Base-by-base conservation (phyloP, 2,329 filamentous ascomycete species). In the Aspergillus sp. region DNA sequence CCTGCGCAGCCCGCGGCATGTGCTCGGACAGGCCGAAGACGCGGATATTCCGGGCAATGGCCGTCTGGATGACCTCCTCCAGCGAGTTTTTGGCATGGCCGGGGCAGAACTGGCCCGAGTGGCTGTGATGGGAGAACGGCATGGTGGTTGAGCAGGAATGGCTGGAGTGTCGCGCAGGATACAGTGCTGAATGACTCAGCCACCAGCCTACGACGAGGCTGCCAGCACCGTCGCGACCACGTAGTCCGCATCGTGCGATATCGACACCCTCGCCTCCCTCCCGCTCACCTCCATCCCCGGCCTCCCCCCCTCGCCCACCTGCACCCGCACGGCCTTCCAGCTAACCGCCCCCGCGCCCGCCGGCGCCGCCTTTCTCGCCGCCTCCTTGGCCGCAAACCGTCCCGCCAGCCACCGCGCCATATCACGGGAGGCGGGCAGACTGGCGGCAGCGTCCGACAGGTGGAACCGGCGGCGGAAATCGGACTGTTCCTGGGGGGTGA, bases 111-210 rank as follows among this genome's bases (percentile, higher is more conserved):
- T 98, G 85, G 42, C 91, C 91, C 24, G 91, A 96, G 65, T 98
- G 91, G 53, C 86, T 93, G 63, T 98, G 91, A 69, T 96, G 93
- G 4, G 91, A 93, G 66, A 93, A 94, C 2, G 89, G 88, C 91
- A 96, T 96, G 4, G 1, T 30, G 10, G 15, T 30, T 19, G n/a
- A n/a, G n/a, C n/a, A n/a, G n/a, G n/a, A n/a, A n/a, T n/a, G 22
- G 29, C 16, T 26, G 19, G 14, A 7, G 22, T 16, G 11, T 11
- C 14, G 32, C 7, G 5, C 10, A 19, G 10, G 15, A 24, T 24
- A 8, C 22, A 24, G 22, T 24, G 26, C 16, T 14, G 16, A 15
- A 15, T 28, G 14, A 10, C n/a, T n/a, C n/a, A 17, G 24, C 24
- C 29, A 2, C 12, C 15, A 11, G 24, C 5, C 24, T 25, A 14